These are phyloP conservation scores for Pulveroboletus frians DNA, from an alignment of 768 basidiomycete species.

Conservation along the genomic window DNA sequence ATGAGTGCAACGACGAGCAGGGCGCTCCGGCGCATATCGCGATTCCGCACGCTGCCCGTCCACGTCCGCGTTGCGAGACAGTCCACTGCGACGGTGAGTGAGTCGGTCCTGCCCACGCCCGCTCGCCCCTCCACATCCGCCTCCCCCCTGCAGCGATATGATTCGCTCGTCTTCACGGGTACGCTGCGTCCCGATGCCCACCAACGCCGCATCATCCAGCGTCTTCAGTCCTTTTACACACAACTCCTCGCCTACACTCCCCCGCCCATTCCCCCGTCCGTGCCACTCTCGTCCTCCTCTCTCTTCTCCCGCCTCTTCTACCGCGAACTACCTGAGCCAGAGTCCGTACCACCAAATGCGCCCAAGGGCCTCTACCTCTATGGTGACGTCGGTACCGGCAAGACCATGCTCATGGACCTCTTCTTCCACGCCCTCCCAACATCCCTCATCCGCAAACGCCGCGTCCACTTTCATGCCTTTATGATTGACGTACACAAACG, in stretches of 20 bases:
- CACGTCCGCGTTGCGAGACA: constrained; percentile 6
- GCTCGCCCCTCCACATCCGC: neutral
- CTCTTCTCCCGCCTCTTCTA: constrained; percentile 29
- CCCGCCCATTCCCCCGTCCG: constrained; percentile 45
- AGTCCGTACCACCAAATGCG: constrained; percentile 43
- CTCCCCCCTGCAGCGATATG: constrained; percentile 37
- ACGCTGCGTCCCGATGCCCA: constrained; percentile 70
- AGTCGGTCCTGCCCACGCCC: neutral
- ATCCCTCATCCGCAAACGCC: constrained; percentile 62
- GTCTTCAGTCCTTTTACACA: constrained; percentile 76
- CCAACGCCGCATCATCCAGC: constrained; percentile 79
- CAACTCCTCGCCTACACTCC: constrained; percentile 66
- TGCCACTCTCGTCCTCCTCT: constrained; percentile 27
- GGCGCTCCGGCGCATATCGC: neutral
- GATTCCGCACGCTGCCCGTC: neutral
- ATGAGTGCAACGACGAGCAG: constrained; percentile 3
- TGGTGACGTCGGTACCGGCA: constrained; percentile 95
- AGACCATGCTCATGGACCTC: constrained; percentile 99
- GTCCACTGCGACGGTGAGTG: constrained; percentile 5
- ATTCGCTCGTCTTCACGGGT: constrained; percentile 45
- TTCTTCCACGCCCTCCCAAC: constrained; percentile 82
- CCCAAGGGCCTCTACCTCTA: constrained; percentile 93
- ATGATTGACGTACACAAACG: constrained; percentile 99
- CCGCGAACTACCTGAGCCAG: constrained; percentile 15
- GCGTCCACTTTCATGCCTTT: constrained; percentile 98